Percentiles rank a stretch among this genome's conserved stretches.
These are phyloP conservation scores for Colletotrichum sp. DNA, from an alignment of 2,329 filamentous ascomycete species.

Conservation along the genomic window DNA sequence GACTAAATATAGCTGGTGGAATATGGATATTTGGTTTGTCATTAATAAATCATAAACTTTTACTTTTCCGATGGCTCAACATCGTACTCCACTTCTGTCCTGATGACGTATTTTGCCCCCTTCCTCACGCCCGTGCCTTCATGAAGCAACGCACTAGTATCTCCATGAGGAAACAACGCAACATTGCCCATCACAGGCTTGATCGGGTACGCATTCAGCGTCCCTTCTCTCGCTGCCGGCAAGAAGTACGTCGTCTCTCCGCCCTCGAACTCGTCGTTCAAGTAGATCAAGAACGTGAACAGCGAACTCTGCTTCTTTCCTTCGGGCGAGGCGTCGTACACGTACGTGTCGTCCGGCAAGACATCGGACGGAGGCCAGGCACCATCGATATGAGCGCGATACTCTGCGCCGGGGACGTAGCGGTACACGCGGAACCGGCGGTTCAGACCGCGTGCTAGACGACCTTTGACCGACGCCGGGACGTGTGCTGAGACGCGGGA, in stretches of 20 bases:
- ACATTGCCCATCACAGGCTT: conserved; percentile 72
- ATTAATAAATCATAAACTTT: not conserved
- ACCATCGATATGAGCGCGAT: conserved; percentile 73
- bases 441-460: conserved; percentile 67
- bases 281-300: conserved; percentile 72
- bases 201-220: conserved; percentile 72
- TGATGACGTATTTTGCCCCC: conserved; percentile 71
- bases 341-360: conserved; percentile 59
- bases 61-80: conserved; percentile 41
- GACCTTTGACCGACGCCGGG: conserved; percentile 59
- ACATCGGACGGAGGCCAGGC: conserved; percentile 77
- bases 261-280: conserved; percentile 75
- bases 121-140: conserved; percentile 74
- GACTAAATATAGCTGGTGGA: too few species aligned
- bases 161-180: conserved; percentile 73
- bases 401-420: conserved; percentile 76
- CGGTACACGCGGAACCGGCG: conserved; percentile 74
- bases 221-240: conserved; percentile 66
- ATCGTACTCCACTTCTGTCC: conserved; percentile 76
- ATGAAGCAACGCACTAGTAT: conserved; percentile 68
- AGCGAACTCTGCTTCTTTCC: conserved; percentile 67
- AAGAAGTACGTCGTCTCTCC: conserved; percentile 76
- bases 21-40: too few species aligned
- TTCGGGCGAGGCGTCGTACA: conserved; percentile 69
- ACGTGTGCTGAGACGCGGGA: conserved; percentile 63